Percentiles rank a stretch among this genome's conserved stretches.
These are phyloP conservation scores for Neonectria sp. DNA, from an alignment of 2,329 filamentous ascomycete genomes.

Conservation along the genomic window DNA sequence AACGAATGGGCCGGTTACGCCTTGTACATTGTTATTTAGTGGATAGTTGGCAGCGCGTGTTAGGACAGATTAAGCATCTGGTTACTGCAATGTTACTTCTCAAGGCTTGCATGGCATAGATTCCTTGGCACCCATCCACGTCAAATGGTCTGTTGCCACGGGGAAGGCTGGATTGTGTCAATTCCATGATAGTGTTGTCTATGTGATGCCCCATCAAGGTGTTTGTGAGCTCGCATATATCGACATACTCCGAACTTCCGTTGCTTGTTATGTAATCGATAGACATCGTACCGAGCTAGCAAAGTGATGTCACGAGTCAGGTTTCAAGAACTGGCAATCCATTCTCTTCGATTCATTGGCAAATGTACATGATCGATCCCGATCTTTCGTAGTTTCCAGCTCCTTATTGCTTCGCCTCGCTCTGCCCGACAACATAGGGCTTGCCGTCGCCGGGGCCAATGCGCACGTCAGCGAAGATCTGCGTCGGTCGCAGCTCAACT, in stretches of 20 bases:
- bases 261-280: background rate
- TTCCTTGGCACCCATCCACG: background rate
- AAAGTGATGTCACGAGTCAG: slow-evolving; percentile 14
- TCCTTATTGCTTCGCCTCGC: slow-evolving; percentile 54
- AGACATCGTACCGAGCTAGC: background rate
- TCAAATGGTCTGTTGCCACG: background rate
- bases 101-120: background rate
- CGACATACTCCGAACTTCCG: background rate
- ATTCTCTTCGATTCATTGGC: slow-evolving; percentile 48
- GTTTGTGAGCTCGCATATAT: background rate
- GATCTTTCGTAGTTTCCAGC: slow-evolving; percentile 39
- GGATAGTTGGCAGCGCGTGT: background rate
- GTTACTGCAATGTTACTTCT: background rate
- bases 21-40: background rate
- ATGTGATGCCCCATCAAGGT: background rate
- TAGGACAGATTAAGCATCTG: background rate
- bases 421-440: slow-evolving; percentile 57
- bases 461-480: slow-evolving; percentile 72
- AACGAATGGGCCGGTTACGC: background rate
- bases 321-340: slow-evolving; percentile 39
- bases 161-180: background rate
- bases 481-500: slow-evolving; percentile 79
- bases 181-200: background rate
- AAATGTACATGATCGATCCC: slow-evolving; percentile 51
- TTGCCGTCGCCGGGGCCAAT: slow-evolving; percentile 60